Evolutionary conservation across 2,329 filamentous ascomycete genomes (phyloP), one percentile per base, ranked within the genome.

Genomic region (Fusarium austroafricanum): DNA sequence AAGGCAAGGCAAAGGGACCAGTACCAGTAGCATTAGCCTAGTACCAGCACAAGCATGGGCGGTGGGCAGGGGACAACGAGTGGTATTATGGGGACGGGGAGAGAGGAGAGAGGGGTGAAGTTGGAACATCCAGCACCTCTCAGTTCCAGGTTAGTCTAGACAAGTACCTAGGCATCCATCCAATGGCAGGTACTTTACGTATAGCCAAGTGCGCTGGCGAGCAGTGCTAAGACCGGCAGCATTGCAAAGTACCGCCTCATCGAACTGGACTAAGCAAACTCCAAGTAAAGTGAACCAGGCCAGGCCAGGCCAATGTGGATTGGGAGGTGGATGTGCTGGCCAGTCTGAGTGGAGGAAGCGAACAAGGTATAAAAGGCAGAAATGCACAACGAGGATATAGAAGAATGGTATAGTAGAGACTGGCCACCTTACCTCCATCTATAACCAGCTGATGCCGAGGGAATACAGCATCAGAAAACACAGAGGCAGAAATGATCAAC

Each of bases 271-370:
- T 40, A 63, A 58, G 38, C 46, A 62, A 61, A 58, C 58, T 57
- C 59, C 49, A 61, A 51, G 55, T 42, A 45, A 40, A 64, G 44
- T 46, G 37, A 37, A 35, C 51, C 39, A 60, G 42, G 31, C 54
- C 44, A 44, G 37, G 21, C 45, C 39, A 60, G 42, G 31, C 54
- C 44, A 59, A 51, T 44, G 51, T 50, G 42, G 55, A 49, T 57
- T 66, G 51, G 38, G 46, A 59, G 40, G 61, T 65, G 61, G 62
- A 60, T 51, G 45, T 28, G 28, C 37, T 40, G 44, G 33, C 42
- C 47, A 60, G 29, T 21, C 43, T 33, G 26, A 43, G 49, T 66
- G 61, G 44, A 66, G 60, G 62, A 28, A 21, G 29, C 38, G 40
- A 54, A 38, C 52, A 43, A 60, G 53, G 52, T 37, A 42, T 11